Base-by-base conservation (phyloP, 2,329 filamentous ascomycete species). In the Claviceps humidiphila region DNA sequence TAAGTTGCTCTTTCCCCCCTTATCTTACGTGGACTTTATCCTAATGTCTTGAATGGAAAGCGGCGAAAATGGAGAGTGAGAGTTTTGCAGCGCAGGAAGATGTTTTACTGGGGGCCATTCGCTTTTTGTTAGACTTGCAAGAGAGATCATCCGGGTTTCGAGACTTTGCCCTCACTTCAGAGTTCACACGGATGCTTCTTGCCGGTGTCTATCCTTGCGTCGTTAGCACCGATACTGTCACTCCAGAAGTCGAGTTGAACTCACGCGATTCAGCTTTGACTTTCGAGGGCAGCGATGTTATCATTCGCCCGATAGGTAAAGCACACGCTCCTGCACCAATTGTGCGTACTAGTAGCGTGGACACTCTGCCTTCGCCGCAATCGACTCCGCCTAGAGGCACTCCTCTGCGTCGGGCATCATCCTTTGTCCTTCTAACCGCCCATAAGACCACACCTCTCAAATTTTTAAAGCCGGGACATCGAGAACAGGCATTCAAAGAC, bases 361-460 rank as follows among this genome's bases (percentile, higher is more conserved):
- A 72, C 16, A 75, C 80, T 42, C 73, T 74, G 57, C 71, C 67
- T 47, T 77, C 67, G 51, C 69, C 67, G 52, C 68, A 75, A 39
- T 71, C 73, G 14, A 74, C 71, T 17, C 68, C 68, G n/a, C 67
- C 68, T 6, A 68, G 65, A 42, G 81, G 84, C 0, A 79, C 81
- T 6, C 80, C 82, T 20, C 73, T 94, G 26, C 81, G 84, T 38
- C 82, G 90, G 59, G 85, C 87, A 1, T 96, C 91, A 0, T 96
- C 91, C 0, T 98, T 97, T 64, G 83, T 97, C 34, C 77, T 98
- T 1, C 75, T 98, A 22, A 89, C 87, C 5, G 78, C 87, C 2
- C 81, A 87, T 52, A 79, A 80, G 53, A 72, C 76, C 0, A 75
- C 77, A 9, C 69, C 78, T 4, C 69, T 71, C 1, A 77, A 80